phyloP scores from a whole-genome alignment of 2,329 filamentous ascomycete genomes.

The Akanthomyces dipterigenus region DNA sequence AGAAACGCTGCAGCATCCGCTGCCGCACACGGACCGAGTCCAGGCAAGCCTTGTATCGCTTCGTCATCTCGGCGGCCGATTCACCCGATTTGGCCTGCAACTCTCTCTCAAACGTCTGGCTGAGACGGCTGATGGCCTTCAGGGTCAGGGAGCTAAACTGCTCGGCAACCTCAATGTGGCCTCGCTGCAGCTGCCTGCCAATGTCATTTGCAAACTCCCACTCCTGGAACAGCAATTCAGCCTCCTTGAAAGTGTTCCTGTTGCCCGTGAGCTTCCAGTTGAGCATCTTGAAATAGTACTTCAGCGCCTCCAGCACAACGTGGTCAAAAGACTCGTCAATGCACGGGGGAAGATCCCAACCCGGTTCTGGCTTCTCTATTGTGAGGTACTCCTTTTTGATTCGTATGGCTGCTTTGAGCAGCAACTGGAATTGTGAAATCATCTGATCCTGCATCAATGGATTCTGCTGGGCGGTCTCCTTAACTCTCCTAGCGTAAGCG shows the following conservation, averaged over 20 bases:
- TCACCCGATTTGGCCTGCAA: slow-evolving; percentile 79
- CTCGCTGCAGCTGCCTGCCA: slow-evolving; percentile 82
- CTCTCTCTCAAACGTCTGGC: slow-evolving; percentile 86
- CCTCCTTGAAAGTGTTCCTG: slow-evolving; percentile 99
- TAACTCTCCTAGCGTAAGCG: slow-evolving; percentile 90
- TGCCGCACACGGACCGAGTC: slow-evolving; percentile 95
- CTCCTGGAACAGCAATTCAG: slow-evolving; percentile 92
- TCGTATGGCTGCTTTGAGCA: slow-evolving; percentile 82
- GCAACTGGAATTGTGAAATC: slow-evolving; percentile 91
- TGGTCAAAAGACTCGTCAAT: slow-evolving; percentile 95
- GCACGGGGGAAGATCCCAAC: slow-evolving; percentile 92
- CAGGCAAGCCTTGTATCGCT: slow-evolving; percentile 89
- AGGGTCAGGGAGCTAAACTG: slow-evolving; percentile 93
- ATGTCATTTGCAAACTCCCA: slow-evolving; percentile 97
- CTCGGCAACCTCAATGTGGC: slow-evolving; percentile 93
- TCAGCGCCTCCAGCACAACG: slow-evolving; percentile 84
- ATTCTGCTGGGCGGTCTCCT: slow-evolving; percentile 86
- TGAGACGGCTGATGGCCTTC: slow-evolving; percentile 83
- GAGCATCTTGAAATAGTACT: slow-evolving; percentile 97
- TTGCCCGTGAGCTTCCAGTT: slow-evolving; percentile 97
- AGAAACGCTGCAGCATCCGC: slow-evolving; percentile 93
- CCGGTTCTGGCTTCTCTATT: slow-evolving; percentile 78
- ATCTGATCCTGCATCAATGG: slow-evolving; percentile 95
- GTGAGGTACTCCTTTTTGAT: slow-evolving; percentile 85
- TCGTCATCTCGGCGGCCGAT: slow-evolving; percentile 82